Percentiles rank a stretch among this genome's conserved stretches.
Evolutionary conservation across 208 protist genomes (phyloP).

Genomic region (Porcisia hertigi): DNA sequence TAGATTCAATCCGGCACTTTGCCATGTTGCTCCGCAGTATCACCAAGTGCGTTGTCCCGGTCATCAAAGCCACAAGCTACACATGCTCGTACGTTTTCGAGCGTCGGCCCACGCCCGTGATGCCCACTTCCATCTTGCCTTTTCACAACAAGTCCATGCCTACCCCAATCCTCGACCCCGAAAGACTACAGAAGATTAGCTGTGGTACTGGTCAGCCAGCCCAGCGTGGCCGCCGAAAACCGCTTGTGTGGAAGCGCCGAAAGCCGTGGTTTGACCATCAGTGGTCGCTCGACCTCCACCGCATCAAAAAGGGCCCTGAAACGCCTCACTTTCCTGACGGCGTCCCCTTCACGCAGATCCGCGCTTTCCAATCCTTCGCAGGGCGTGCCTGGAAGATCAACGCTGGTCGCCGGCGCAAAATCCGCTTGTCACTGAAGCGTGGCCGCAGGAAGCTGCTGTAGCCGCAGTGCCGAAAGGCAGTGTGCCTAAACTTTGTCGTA

Average conservation of each 20-base stretch:
- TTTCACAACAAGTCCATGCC: slow-evolving; percentile 67
- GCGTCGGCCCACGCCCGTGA: slow-evolving; percentile 14
- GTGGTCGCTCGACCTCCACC: slow-evolving; percentile 83
- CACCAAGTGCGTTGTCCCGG: slow-evolving; percentile 38
- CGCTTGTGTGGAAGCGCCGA: slow-evolving; percentile 89
- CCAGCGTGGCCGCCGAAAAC: slow-evolving; percentile 79
- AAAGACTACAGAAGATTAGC: slow-evolving; percentile 43
- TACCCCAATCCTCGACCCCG: slow-evolving; percentile 63
- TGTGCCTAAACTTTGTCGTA: not conserved
- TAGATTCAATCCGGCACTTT: not conserved
- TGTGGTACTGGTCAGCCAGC: slow-evolving; percentile 86
- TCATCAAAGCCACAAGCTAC: slow-evolving; percentile 63
- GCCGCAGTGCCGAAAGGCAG: not conserved
- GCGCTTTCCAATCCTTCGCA: slow-evolving; percentile 86
- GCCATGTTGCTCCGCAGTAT: slow-evolving; percentile 31
- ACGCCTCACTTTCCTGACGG: slow-evolving; percentile 87
- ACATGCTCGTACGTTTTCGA: slow-evolving; percentile 27
- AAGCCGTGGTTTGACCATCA: slow-evolving; percentile 90
- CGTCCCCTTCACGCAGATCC: slow-evolving; percentile 86
- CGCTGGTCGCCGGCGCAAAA: slow-evolving; percentile 82
- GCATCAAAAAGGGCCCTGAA: slow-evolving; percentile 79
- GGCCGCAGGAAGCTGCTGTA: slow-evolving; percentile 87
- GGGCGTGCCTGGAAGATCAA: slow-evolving; percentile 89
- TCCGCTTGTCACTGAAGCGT: slow-evolving; percentile 85
- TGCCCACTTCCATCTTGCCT: slow-evolving; percentile 32